These are phyloP conservation scores for Leucaena leucocephala DNA, from an alignment of 306 rosid genomes.

Conservation along the genomic window DNA sequence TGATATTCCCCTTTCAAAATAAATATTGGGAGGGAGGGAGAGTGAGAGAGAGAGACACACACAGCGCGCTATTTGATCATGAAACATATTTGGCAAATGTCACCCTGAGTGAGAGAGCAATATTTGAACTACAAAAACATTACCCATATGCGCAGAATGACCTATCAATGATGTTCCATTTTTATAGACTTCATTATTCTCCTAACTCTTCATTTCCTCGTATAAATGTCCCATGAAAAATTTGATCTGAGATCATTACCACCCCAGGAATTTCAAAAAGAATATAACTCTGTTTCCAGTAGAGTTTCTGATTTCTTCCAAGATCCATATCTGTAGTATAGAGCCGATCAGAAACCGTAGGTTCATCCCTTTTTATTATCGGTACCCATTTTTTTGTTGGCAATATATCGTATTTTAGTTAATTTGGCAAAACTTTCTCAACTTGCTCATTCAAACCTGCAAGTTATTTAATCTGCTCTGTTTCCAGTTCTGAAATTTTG, in stretches of 20 bases:
- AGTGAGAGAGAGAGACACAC: not conserved
- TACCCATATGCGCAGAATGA: constrained; percentile 28
- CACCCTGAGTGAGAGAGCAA: not conserved
- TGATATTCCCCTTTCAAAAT: not conserved
- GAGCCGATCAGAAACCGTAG: not conserved
- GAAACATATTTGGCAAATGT: not conserved
- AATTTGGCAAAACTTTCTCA: not conserved
- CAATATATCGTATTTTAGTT: not conserved
- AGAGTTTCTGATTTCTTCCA: not conserved
- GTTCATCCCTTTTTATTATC: not conserved
- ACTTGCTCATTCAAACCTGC: not conserved
- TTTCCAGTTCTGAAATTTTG: not conserved
- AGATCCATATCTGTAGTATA: not conserved
- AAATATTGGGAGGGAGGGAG: not conserved
- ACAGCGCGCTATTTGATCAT: no score
- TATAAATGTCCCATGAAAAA: constrained; percentile 46
- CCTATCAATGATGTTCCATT: constrained; percentile 28
- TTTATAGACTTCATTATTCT: not conserved
- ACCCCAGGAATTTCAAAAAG: constrained; percentile 41
- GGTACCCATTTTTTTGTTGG: not conserved
- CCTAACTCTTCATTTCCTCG: constrained; percentile 20
- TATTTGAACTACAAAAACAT: constrained; percentile 3
- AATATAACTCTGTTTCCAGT: not conserved
- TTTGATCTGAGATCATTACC: constrained; percentile 20
- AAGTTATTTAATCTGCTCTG: not conserved